Percentiles rank a stretch among this genome's conserved stretches.
These are phyloP conservation scores for Eucommia ulmoides DNA, from an alignment of 257 asterid species.

Conservation along the genomic window DNA sequence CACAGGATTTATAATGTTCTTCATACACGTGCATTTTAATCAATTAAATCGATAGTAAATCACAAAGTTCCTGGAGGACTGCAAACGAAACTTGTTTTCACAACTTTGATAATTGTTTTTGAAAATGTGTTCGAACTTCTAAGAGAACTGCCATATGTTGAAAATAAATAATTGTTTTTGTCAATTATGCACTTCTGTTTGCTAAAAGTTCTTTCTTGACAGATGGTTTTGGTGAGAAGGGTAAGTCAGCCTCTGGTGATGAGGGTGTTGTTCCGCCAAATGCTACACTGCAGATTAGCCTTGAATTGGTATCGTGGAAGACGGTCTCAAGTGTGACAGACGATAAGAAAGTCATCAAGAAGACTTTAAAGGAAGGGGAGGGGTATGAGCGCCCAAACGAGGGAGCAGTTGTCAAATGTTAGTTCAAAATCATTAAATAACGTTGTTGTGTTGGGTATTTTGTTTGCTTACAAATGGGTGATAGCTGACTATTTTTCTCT, in stretches of 20 bases:
- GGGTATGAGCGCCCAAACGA: constrained; percentile 46
- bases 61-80: too few relatives aligned
- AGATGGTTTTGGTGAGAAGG: constrained; percentile 62
- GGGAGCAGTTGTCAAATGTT: constrained; percentile 39
- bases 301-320: constrained; percentile 45
- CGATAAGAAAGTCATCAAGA: constrained; percentile 36
- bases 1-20: too few relatives aligned
- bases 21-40: too few relatives aligned
- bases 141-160: neutral
- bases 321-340: constrained; percentile 32
- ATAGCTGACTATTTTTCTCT: too few relatives aligned
- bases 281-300: constrained; percentile 22
- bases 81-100: too few relatives aligned
- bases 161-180: neutral
- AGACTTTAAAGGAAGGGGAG: constrained; percentile 43
- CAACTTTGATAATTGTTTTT: too few relatives aligned
- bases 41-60: too few relatives aligned
- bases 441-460: too few relatives aligned
- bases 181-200: neutral
- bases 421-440: constrained; percentile 5
- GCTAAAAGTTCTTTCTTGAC: too few relatives aligned
- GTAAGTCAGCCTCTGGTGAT: constrained; percentile 30
- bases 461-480: too few relatives aligned
- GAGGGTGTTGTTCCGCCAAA: constrained; percentile 42
- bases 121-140: too few relatives aligned